These are phyloP conservation scores for Mariannaea sp. DNA, from an alignment of 2,329 filamentous ascomycete species.

Conservation along the genomic window DNA sequence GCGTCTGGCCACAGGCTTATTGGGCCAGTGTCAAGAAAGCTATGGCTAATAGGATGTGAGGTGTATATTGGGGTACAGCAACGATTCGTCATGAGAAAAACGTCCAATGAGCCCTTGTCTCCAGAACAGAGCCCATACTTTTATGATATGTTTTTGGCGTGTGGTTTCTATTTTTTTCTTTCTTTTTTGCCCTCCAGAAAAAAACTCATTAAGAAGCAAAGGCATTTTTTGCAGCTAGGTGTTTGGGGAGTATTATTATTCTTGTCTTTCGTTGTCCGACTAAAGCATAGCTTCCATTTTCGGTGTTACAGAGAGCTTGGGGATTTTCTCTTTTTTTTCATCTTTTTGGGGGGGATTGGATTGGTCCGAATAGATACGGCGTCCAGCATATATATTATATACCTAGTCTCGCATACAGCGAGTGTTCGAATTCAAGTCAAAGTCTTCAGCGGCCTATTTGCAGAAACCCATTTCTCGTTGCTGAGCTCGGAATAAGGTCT, in stretches of 20 bases:
- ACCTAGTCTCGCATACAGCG: slow-evolving; percentile 21
- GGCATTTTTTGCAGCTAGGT: slow-evolving; percentile 39
- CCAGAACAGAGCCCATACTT: slow-evolving; percentile 28
- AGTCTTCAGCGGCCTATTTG: slow-evolving; percentile 27
- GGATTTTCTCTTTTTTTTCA: slow-evolving; percentile 17
- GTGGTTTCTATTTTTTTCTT: slow-evolving; percentile 18
- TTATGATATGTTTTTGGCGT: slow-evolving; percentile 27
- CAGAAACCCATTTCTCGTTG: slow-evolving; percentile 1
- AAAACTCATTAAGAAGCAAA: slow-evolving; percentile 30
- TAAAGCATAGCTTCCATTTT: slow-evolving; percentile 26
- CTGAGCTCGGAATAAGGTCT: background rate
- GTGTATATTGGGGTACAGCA: slow-evolving; percentile 10
- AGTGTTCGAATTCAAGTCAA: slow-evolving; percentile 28
- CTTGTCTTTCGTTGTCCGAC: slow-evolving; percentile 34
- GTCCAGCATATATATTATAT: slow-evolving; percentile 20
- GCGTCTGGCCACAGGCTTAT: slow-evolving; percentile 64
- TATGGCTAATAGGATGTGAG: slow-evolving; percentile 43
- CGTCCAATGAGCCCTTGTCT: slow-evolving; percentile 13
- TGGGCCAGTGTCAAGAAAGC: slow-evolving; percentile 64
- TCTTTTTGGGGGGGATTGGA: too few relatives aligned
- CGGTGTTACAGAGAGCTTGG: slow-evolving; percentile 23
- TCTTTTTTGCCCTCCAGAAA: slow-evolving; percentile 7
- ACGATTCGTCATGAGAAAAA: slow-evolving; percentile 23
- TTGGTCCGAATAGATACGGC: slow-evolving; percentile 26
- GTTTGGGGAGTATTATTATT: slow-evolving; percentile 39